A percentile compares a stretch with the other conserved stretches of the same genome.
Evolutionary conservation across 2,329 filamentous ascomycete genomes (phyloP).

Genomic region (Tolypocladium tundrense): DNA sequence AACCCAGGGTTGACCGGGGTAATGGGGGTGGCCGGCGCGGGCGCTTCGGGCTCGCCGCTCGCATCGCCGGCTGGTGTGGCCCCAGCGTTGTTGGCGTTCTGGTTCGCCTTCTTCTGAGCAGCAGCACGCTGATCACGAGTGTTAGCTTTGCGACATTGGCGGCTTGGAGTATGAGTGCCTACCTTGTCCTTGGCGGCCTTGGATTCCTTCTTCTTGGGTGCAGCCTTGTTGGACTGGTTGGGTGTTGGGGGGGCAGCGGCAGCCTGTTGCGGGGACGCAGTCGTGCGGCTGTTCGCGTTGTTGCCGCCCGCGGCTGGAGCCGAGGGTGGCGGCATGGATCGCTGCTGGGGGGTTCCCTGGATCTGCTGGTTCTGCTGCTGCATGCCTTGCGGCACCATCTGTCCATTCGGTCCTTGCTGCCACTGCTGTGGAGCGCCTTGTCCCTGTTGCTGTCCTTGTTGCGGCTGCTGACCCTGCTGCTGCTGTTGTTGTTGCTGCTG

Average conservation of each 20-base stretch:
- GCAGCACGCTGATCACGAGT: constrained; percentile 31
- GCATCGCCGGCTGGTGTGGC: constrained; percentile 49
- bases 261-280: constrained; percentile 52
- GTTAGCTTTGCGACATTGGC: constrained; percentile 4
- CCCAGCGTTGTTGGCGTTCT: constrained; percentile 33
- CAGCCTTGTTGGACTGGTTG: constrained; percentile 60
- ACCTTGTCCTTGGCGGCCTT: constrained; percentile 61
- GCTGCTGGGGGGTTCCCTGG: constrained; percentile 63
- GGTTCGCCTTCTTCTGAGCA: constrained; percentile 54
- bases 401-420: constrained; percentile 30
- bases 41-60: constrained; percentile 44
- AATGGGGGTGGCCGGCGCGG: constrained; percentile 54
- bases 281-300: constrained; percentile 43
- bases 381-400: constrained; percentile 29
- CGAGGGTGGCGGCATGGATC: constrained; percentile 58
- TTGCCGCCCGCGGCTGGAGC: constrained; percentile 38
- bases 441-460: constrained; percentile 17
- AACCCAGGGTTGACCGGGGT: constrained; percentile 48
- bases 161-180: constrained; percentile 17
- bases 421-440: constrained; percentile 24
- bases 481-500: constrained; percentile 21
- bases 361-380: constrained; percentile 33
- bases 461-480: constrained; percentile 20
- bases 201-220: constrained; percentile 66
- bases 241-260: constrained; percentile 67